Conservation (phyloP, 768 basidiomycete species). For the Suillus sp. region DNA sequence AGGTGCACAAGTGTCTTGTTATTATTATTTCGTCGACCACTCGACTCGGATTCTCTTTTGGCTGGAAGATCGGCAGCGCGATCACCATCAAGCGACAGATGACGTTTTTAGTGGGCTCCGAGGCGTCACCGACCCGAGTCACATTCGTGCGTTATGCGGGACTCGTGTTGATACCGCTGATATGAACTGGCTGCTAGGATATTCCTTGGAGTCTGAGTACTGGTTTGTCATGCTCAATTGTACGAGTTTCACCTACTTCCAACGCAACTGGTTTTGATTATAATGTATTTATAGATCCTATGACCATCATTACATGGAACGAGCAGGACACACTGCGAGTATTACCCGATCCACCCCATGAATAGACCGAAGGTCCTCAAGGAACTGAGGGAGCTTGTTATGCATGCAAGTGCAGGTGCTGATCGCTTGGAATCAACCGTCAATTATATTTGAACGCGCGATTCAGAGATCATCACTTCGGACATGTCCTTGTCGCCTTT, state of each 20-base stretch:
- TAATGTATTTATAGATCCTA: neutral
- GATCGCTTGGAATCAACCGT: neutral
- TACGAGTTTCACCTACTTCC: neutral
- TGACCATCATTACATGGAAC: neutral
- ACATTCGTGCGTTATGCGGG: constrained; percentile 6
- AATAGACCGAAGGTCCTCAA: neutral
- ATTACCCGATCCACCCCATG: neutral
- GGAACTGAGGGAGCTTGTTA: constrained; percentile 11
- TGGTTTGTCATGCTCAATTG: constrained; percentile 5
- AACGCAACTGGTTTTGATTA: neutral
- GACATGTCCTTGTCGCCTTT: constrained; percentile 13
- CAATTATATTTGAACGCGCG: neutral
- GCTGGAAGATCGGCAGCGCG: constrained; percentile 6
- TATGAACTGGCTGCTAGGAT: neutral
- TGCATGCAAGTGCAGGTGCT: constrained; percentile 13
- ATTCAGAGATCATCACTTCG: constrained; percentile 8
- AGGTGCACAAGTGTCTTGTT: neutral
- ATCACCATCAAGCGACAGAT: neutral
- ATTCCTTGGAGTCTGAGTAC: constrained; percentile 11
- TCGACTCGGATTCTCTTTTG: constrained; percentile 1
- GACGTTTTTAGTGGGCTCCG: neutral
- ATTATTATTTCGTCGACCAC: constrained; percentile 14
- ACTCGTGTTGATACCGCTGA: too few relatives aligned
- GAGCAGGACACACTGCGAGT: constrained; percentile 12
- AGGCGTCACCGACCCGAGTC: neutral